Evolutionary conservation across 441 rosid species (phyloP).

Genomic region (Oxalis stricta): DNA sequence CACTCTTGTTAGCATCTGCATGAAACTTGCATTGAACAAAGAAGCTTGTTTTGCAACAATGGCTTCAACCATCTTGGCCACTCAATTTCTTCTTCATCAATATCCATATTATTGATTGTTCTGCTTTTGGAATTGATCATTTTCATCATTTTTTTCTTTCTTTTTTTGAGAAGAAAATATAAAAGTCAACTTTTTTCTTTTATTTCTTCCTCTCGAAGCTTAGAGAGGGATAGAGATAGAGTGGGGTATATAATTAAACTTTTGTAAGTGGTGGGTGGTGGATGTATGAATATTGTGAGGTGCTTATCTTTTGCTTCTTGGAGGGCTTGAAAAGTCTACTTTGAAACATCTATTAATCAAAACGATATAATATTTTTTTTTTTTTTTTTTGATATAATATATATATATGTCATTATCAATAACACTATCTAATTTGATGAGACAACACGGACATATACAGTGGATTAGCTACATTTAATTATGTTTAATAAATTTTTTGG

Average conservation of each 20-base stretch:
- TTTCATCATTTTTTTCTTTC: constrained; percentile 24
- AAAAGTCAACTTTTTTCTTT: neutral
- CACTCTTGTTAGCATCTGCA: constrained; percentile 30
- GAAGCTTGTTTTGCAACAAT: constrained; percentile 23
- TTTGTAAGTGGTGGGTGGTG: constrained; percentile 33
- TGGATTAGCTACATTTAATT: too few species aligned
- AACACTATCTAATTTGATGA: too few species aligned
- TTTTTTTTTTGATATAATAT: too few species aligned
- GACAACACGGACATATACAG: too few species aligned
- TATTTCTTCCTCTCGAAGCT: neutral
- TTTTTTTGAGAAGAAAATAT: constrained; percentile 12
- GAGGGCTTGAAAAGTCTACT: constrained; percentile 39
- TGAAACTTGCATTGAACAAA: constrained; percentile 32
- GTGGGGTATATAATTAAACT: constrained; percentile 10
- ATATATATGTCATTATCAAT: too few species aligned
- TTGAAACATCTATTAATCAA: constrained; percentile 28
- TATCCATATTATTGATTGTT: constrained; percentile 23
- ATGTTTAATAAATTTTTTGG: too few species aligned
- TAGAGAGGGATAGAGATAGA: constrained; percentile 2
- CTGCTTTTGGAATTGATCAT: constrained; percentile 41
- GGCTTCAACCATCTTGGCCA: constrained; percentile 38
- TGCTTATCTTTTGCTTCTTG: constrained; percentile 36
- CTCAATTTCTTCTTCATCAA: constrained; percentile 12
- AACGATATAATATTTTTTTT: constrained; percentile 6
- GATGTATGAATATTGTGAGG: constrained; percentile 13